A percentile compares a stretch with the other conserved stretches of the same genome.
Conservation (phyloP, 768 basidiomycete species). For the Exidia glandulosa region DNA sequence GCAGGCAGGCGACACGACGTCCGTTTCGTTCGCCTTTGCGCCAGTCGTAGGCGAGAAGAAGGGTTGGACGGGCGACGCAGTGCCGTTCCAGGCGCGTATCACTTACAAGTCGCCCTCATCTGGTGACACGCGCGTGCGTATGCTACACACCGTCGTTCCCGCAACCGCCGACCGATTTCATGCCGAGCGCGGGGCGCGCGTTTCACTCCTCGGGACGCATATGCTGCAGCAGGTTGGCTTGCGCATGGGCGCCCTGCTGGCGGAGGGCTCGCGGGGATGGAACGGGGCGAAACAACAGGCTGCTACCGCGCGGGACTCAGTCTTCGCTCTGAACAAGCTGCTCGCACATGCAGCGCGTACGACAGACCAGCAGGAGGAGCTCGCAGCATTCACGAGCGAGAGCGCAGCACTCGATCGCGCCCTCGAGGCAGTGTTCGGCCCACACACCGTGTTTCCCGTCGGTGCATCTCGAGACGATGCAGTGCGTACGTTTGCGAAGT, state of each 20-base stretch:
- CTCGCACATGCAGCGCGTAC: too few relatives aligned
- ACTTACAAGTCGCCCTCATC: background rate
- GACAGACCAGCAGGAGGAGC: too few relatives aligned
- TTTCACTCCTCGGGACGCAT: background rate
- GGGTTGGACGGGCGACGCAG: background rate
- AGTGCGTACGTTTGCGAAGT: too few relatives aligned
- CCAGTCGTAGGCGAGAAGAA: background rate
- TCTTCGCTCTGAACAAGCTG: too few relatives aligned
- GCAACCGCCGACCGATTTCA: background rate
- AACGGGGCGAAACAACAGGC: too few relatives aligned
- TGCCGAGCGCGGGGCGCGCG: background rate
- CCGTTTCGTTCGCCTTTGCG: background rate
- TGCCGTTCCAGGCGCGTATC: slow-evolving; percentile 1
- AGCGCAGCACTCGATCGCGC: too few relatives aligned
- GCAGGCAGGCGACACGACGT: background rate
- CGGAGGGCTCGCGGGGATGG: background rate
- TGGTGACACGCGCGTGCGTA: background rate
- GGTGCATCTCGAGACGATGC: too few relatives aligned
- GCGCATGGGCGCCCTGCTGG: background rate
- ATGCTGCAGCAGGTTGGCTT: background rate
- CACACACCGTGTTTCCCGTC: too few relatives aligned
- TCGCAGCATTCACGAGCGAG: too few relatives aligned
- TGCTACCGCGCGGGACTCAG: too few relatives aligned
- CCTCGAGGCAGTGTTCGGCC: too few relatives aligned
- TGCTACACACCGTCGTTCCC: background rate